Conservation (phyloP, 179 eudicot genomes). For the Patellifolia procumbens region DNA sequence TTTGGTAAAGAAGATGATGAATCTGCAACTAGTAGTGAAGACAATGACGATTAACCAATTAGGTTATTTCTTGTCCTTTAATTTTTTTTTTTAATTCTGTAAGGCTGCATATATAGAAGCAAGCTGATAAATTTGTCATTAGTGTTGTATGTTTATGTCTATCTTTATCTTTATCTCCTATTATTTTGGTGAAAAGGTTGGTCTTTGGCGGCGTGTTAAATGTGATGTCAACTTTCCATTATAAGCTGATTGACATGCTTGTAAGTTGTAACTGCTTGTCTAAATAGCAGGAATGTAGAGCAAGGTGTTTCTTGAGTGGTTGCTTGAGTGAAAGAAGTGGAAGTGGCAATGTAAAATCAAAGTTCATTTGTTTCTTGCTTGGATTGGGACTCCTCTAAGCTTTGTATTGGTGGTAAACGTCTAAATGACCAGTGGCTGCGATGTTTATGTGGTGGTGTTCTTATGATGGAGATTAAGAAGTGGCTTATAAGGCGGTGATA, state of each 20-base stretch:
- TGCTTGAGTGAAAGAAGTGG: no score
- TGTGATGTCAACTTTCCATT: background rate
- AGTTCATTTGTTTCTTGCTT: no score
- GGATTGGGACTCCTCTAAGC: no score
- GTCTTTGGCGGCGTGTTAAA: background rate
- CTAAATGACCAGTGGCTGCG: no score
- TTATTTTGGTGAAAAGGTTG: conserved; percentile 26
- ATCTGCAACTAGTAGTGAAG: conserved; percentile 51
- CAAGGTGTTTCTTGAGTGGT: conserved; percentile 8
- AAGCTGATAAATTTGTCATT: background rate
- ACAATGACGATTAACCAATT: conserved; percentile 32
- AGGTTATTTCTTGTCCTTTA: conserved; percentile 22
- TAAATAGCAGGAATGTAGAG: no score
- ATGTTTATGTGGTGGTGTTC: no score
- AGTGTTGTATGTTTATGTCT: background rate
- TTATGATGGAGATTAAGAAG: no score
- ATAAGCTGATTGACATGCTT: no score
- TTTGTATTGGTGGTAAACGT: no score
- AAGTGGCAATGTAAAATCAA: no score
- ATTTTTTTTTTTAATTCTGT: background rate
- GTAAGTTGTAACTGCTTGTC: conserved; percentile 35
- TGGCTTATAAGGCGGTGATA: no score
- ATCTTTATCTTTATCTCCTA: conserved; percentile 14
- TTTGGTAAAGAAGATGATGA: conserved; percentile 66
- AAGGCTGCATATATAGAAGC: conserved; percentile 4